Conservation (phyloP, 2,329 filamentous ascomycete genomes). For the Cladosporium colombiae region DNA sequence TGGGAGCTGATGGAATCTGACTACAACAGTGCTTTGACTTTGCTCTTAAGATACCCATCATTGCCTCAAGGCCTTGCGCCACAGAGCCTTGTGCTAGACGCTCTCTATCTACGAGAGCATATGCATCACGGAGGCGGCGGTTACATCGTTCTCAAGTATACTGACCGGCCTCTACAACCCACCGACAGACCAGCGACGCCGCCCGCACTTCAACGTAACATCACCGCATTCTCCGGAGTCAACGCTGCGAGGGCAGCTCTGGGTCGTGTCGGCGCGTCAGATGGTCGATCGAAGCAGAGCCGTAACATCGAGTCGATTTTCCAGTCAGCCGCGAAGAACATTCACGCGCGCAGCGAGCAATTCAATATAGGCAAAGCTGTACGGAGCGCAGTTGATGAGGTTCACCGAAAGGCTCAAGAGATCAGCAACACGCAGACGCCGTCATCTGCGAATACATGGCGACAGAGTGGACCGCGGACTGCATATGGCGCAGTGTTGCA, state of each 20-base stretch:
- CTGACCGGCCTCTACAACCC: conserved; percentile 45
- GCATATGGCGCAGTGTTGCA: conserved; percentile 33
- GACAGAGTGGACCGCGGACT: conserved; percentile 46
- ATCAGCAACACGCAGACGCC: conserved; percentile 53
- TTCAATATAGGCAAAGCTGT: conserved; percentile 79
- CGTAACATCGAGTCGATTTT: conserved; percentile 67
- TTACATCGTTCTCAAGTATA: conserved; percentile 70
- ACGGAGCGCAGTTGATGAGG: conserved; percentile 77
- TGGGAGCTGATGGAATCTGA: conserved; percentile 87
- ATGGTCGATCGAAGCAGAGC: conserved; percentile 16
- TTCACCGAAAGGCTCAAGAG: conserved; percentile 71
- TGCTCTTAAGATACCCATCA: conserved; percentile 84
- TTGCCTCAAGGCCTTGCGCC: conserved; percentile 28
- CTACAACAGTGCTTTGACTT: conserved; percentile 79
- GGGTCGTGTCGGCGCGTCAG: conserved; percentile 15
- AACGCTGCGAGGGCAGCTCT: conserved; percentile 21
- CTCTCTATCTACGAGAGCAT: conserved; percentile 70
- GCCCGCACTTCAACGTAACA: conserved; percentile 38
- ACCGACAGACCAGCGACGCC: conserved; percentile 34
- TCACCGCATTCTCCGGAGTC: conserved; percentile 36
- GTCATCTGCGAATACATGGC: conserved; percentile 32
- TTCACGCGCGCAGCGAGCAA: conserved; percentile 71
- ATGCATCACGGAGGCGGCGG: conserved; percentile 63
- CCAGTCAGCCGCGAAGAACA: conserved; percentile 73
- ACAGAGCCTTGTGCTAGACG: conserved; percentile 82